Evolutionary conservation across 192 early-diverging fungal genomes (phyloP), one percentile per base, ranked within the genome.

Genomic region (Coemansia sp.): DNA sequence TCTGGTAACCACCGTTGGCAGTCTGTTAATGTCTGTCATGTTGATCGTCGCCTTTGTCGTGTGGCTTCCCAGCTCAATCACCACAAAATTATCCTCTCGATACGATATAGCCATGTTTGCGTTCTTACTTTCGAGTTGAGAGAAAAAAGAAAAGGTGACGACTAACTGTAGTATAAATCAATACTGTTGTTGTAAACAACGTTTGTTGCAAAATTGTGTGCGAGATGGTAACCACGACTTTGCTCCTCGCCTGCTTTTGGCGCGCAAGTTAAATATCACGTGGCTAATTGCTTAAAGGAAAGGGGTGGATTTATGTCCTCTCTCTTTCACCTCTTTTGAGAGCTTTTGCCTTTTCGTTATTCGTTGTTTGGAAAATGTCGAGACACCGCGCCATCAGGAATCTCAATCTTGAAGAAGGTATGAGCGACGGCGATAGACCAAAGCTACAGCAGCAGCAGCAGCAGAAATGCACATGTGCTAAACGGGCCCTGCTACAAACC

Each of bases 11-110:
- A 89, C 80, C n/a, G 70, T 68, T 6, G 93, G 90, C 7, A 79
- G 67, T 38, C 85, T 83, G 67, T 88, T 87, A 15, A 91, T 89
- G 54, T 98, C 95, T 14, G 83, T 70, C 34, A 84, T 83, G 66
- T 87, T 85, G 54, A 84, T 83, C 42, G 91, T 88, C 14, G 90
- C 90, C 65, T 87, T 91, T n/a, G 88, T 90, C 21, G 57, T 79
- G 62, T 83, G 83, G 46, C 89, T 89, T 43, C 95, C 94, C 26
- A 89, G 83, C 80, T 95, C 91, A 56, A 98, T 87, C 14, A 95
- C 89, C 22, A 98, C 82, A 70, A 89, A 90, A 67, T 85, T 91
- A 42, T 87, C 87, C 69, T 95, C 94, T 44, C 75, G 78, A 54
- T 87, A 63, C 19, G 57, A 50, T 48, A 71, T 52, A 24, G 62